phyloP scores from a whole-genome alignment of 805 yeast genomes.

The Wickerhamiella slavikovae region DNA sequence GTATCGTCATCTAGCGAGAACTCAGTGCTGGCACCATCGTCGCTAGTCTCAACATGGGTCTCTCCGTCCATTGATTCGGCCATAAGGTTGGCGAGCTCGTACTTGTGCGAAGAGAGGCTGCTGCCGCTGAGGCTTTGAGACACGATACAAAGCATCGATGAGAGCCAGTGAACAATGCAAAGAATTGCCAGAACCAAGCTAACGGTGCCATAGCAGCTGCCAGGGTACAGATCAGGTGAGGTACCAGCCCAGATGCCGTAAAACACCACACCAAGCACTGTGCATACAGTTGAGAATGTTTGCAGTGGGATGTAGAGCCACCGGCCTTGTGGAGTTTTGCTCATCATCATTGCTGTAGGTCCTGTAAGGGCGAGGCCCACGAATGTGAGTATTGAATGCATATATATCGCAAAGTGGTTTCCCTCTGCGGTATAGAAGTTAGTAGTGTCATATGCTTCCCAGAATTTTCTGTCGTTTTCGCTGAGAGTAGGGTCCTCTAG shows the following conservation, averaged over 20 bases:
- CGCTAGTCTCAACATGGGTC: slow-evolving; percentile 2
- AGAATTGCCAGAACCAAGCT: slow-evolving; percentile 36
- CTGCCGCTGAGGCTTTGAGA: slow-evolving; percentile 4
- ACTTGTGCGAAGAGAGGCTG: slow-evolving; percentile 16
- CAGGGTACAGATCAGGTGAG: slow-evolving; percentile 53
- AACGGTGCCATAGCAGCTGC: slow-evolving; percentile 51
- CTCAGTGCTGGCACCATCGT: slow-evolving; percentile 3
- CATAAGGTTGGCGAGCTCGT: slow-evolving; percentile 9
- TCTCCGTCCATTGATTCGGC: slow-evolving; percentile 10
- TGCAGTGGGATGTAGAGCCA: slow-evolving; percentile 30
- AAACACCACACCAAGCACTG: slow-evolving; percentile 30
- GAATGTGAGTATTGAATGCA: slow-evolving; percentile 30
- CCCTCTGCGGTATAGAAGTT: slow-evolving; percentile 34
- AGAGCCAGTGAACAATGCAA: slow-evolving; percentile 30
- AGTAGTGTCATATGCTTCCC: slow-evolving; percentile 65
- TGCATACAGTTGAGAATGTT: slow-evolving; percentile 27
- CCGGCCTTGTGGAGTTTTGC: slow-evolving; percentile 37
- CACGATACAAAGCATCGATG: slow-evolving; percentile 12
- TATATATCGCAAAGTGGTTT: slow-evolving; percentile 29
- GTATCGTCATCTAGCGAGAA: slow-evolving; percentile 1
- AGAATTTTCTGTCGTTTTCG: slow-evolving; percentile 52
- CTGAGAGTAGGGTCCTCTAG: slow-evolving; percentile 38
- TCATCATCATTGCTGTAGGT: slow-evolving; percentile 48
- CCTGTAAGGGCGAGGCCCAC: slow-evolving; percentile 32
- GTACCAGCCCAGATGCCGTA: slow-evolving; percentile 37